phyloP scores from a whole-genome alignment of 148 eudicot species.

The Vaccinium vitisidaea region DNA sequence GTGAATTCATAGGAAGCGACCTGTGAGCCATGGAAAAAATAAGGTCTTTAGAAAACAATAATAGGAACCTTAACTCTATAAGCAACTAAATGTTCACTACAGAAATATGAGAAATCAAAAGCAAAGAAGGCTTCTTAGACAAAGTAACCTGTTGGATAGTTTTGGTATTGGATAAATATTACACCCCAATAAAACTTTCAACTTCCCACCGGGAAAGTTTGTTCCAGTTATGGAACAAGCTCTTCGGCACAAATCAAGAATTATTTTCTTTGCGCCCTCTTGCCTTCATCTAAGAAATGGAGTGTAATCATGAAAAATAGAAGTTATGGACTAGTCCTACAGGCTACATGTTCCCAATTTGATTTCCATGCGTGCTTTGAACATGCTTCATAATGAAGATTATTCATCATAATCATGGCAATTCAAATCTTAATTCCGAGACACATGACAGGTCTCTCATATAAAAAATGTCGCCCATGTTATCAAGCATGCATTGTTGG shows the following conservation, averaged over 20 bases:
- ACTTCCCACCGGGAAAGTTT: not conserved
- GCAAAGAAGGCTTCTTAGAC: not conserved
- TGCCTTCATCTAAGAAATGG: not conserved
- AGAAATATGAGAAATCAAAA: not conserved
- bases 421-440: not conserved
- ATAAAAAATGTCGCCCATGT: not conserved
- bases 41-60: not conserved
- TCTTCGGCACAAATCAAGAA: not conserved
- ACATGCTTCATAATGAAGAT: not conserved
- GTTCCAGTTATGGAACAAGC: not conserved
- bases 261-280: not conserved
- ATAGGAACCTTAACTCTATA: not conserved
- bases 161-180: not conserved
- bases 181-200: not conserved
- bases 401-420: not conserved
- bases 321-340: not conserved
- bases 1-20: conserved; percentile 99
- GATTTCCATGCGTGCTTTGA: not conserved
- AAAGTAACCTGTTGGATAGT: not conserved
- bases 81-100: not conserved
- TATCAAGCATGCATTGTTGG: not conserved
- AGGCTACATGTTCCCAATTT: not conserved
- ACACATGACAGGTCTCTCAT: not conserved
- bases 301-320: not conserved
- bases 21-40: conserved; percentile 39